Conservation (phyloP, 176 grass and related monocot genomes). For the Juncus inflexus region DNA sequence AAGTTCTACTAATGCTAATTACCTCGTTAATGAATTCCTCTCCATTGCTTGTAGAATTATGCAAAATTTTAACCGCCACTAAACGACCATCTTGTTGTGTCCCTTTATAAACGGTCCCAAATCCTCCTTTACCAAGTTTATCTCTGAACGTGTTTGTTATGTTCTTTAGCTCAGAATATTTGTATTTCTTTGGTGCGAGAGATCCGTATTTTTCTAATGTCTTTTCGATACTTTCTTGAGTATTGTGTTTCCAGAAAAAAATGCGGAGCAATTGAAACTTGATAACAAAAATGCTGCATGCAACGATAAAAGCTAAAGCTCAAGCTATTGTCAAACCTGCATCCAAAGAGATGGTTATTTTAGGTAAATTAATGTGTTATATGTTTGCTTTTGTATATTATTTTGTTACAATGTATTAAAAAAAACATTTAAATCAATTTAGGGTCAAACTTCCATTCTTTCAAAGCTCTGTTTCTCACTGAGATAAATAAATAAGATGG, state of each 20-base stretch:
- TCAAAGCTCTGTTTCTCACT: too few species aligned
- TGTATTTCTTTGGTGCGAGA: conserved; percentile 38
- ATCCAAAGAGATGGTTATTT: background rate
- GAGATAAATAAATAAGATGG: too few species aligned
- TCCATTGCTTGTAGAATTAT: conserved; percentile 27
- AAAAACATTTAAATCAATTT: background rate
- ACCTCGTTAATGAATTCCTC: conserved; percentile 48
- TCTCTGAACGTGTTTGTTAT: conserved; percentile 43
- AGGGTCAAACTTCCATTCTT: too few species aligned
- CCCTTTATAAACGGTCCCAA: conserved; percentile 43
- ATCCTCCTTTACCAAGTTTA: conserved; percentile 55
- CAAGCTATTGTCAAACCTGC: conserved; percentile 1
- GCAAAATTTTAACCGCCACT: conserved; percentile 46
- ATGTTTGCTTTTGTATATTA: background rate
- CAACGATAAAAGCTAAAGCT: background rate
- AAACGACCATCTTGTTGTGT: conserved; percentile 22
- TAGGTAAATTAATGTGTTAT: background rate
- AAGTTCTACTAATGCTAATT: conserved; percentile 36
- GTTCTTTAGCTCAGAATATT: conserved; percentile 45
- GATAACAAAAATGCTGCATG: background rate
- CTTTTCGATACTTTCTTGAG: conserved; percentile 29
- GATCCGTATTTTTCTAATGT: conserved; percentile 32
- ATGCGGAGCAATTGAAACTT: conserved; percentile 8
- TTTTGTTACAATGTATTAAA: background rate
- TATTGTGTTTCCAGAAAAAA: background rate